phyloP scores from a whole-genome alignment of 495 filamentous ascomycete genomes.

The Penicillium parvum region DNA sequence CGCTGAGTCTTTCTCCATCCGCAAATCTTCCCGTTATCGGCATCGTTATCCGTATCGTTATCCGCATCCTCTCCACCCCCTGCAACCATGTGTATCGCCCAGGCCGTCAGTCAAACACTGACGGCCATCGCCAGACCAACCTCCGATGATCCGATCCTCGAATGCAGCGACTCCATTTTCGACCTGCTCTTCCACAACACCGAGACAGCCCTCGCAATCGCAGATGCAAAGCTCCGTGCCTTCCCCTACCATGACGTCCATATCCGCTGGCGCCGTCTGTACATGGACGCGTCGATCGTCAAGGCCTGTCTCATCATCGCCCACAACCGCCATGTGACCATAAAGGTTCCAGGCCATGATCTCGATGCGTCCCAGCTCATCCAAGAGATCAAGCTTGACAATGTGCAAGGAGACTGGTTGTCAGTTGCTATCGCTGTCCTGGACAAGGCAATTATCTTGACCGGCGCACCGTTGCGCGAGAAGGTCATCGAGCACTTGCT shows the following conservation, averaged over 20 bases:
- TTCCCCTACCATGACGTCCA: constrained; percentile 75
- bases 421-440: constrained; percentile 55
- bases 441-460: constrained; percentile 78
- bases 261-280: constrained; percentile 68
- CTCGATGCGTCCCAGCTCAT: constrained; percentile 13
- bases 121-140: constrained; percentile 26
- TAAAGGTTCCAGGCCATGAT: constrained; percentile 4
- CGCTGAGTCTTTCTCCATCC: no score
- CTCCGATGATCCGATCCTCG: constrained; percentile 40
- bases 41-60: no score
- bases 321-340: constrained; percentile 19
- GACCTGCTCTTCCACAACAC: constrained; percentile 32
- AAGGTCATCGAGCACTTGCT: constrained; percentile 51
- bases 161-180: constrained; percentile 24
- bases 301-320: constrained; percentile 48
- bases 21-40: no score
- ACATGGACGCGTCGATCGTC: constrained; percentile 70
- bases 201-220: constrained; percentile 36
- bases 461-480: constrained; percentile 65
- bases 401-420: constrained; percentile 22
- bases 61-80: background rate
- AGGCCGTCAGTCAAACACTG: constrained; percentile 21
- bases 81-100: constrained; percentile 16
- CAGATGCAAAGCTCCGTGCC: constrained; percentile 64
- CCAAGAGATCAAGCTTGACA: constrained; percentile 5